These are phyloP conservation scores for Lachnum nothofagi DNA, from an alignment of 2,329 filamentous ascomycete species.

Conservation along the genomic window DNA sequence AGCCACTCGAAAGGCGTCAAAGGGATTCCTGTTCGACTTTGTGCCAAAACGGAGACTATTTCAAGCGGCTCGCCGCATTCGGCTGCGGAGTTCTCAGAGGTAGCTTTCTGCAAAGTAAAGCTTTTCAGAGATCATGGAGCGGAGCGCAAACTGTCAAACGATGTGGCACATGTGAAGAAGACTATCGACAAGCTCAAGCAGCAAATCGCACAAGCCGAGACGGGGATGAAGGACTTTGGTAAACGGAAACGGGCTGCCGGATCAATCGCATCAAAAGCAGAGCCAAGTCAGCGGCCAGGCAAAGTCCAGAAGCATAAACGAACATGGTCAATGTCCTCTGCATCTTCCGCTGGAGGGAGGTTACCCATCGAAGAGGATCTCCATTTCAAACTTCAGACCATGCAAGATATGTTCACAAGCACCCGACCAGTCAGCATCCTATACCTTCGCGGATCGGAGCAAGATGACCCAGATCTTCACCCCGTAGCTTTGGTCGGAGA, in stretches of 20 bases:
- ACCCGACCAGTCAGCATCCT: constrained; percentile 73
- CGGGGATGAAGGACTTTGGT: constrained; percentile 60
- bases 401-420: constrained; percentile 86
- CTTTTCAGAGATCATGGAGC: constrained; percentile 94
- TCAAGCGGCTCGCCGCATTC: constrained; percentile 46
- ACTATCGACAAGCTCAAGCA: constrained; percentile 94
- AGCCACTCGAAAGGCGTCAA: constrained; percentile 99
- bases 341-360: constrained; percentile 55
- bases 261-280: constrained; percentile 39
- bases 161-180: constrained; percentile 91
- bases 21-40: constrained; percentile 88
- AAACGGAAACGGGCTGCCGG: constrained; percentile 56
- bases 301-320: constrained; percentile 87
- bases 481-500: constrained; percentile 71
- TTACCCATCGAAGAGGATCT: constrained; percentile 67
- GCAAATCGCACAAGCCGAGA: constrained; percentile 76
- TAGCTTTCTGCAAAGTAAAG: constrained; percentile 95
- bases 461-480: constrained; percentile 73
- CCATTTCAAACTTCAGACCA: constrained; percentile 68
- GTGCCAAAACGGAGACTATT: constrained; percentile 77
- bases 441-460: constrained; percentile 69
- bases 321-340: constrained; percentile 90
- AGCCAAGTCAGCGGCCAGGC: constrained; percentile 56
- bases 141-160: constrained; percentile 90
- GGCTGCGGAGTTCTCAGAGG: constrained; percentile 54